These are phyloP conservation scores for Xylaria longipes DNA, from an alignment of 495 filamentous ascomycete species.

Conservation along the genomic window DNA sequence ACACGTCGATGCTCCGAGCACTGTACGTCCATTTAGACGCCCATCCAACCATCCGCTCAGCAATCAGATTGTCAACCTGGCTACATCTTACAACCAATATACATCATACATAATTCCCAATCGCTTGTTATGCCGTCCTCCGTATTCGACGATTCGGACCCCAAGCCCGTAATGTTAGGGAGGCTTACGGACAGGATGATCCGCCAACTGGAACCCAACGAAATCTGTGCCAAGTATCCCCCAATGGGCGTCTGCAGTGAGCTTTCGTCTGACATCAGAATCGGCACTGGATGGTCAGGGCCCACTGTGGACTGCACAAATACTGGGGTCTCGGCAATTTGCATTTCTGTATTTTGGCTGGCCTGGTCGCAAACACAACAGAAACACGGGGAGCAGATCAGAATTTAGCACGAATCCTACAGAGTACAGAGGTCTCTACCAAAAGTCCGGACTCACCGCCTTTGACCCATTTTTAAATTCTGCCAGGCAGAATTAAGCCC, in stretches of 20 bases:
- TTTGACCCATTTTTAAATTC: no score
- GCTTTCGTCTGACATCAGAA: slow-evolving; percentile 25
- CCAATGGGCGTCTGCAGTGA: slow-evolving; percentile 5
- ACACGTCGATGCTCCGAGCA: slow-evolving; percentile 5
- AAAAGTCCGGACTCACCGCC: no score
- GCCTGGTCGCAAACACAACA: slow-evolving; percentile 12
- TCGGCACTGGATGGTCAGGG: slow-evolving; percentile 18
- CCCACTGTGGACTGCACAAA: slow-evolving; percentile 19
- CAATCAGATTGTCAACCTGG: neutral
- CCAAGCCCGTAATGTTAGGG: neutral
- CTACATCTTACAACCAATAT: slow-evolving; percentile 5
- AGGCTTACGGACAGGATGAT: neutral
- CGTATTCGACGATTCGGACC: slow-evolving; percentile 11
- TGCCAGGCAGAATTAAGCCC: no score
- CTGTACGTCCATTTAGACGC: neutral
- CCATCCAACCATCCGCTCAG: neutral
- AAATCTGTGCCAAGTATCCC: slow-evolving; percentile 19
- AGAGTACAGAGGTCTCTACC: no score
- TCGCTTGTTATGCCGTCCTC: slow-evolving; percentile 14
- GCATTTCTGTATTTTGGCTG: slow-evolving; percentile 9
- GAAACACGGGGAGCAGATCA: slow-evolving; percentile 9
- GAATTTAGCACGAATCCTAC: slow-evolving; percentile 12
- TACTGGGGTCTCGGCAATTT: slow-evolving; percentile 25
- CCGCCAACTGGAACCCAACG: slow-evolving; percentile 13
- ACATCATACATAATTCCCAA: neutral